phyloP scores from a whole-genome alignment of 345 rosid genomes.

The Kandelia obovata region DNA sequence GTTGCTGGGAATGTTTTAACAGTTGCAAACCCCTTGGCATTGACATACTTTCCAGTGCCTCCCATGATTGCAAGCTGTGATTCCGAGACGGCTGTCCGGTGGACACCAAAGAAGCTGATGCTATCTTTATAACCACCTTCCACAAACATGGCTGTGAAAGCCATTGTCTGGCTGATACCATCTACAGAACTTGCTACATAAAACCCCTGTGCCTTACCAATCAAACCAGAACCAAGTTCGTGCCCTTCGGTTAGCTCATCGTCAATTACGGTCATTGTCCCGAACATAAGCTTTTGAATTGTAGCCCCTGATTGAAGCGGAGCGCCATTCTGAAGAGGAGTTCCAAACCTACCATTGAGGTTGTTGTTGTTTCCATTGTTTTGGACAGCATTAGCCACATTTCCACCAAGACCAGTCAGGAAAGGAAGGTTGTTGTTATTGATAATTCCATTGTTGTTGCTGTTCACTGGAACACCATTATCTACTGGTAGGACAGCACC shows the following conservation, averaged over 20 bases:
- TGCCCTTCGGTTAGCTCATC: constrained; percentile 74
- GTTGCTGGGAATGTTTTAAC: constrained; percentile 55
- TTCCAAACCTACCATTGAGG: constrained; percentile 35
- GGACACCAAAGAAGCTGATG: constrained; percentile 79
- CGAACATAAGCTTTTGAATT: constrained; percentile 69
- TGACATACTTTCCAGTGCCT: constrained; percentile 78
- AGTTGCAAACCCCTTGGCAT: constrained; percentile 66
- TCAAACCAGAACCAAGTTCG: constrained; percentile 57
- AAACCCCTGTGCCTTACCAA: constrained; percentile 88
- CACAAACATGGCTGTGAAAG: constrained; percentile 73
- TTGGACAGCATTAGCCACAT: constrained; percentile 40
- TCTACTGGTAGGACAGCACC: constrained; percentile 69
- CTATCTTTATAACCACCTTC: constrained; percentile 65
- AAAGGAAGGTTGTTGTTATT: constrained; percentile 87
- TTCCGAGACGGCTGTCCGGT: constrained; percentile 60
- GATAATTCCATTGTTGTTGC: constrained; percentile 55
- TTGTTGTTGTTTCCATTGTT: constrained; percentile 42
- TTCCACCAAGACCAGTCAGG: constrained; percentile 74
- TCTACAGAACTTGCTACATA: constrained; percentile 72
- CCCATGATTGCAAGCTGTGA: constrained; percentile 85
- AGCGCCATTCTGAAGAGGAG: constrained; percentile 46
- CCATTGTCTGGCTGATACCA: constrained; percentile 76
- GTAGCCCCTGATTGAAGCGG: constrained; percentile 51
- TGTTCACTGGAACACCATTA: constrained; percentile 58
- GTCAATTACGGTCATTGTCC: constrained; percentile 74